Evolutionary conservation across 768 basidiomycete genomes (phyloP), one percentile per base, ranked within the genome.

Genomic region (Lentinus tigrinus): DNA sequence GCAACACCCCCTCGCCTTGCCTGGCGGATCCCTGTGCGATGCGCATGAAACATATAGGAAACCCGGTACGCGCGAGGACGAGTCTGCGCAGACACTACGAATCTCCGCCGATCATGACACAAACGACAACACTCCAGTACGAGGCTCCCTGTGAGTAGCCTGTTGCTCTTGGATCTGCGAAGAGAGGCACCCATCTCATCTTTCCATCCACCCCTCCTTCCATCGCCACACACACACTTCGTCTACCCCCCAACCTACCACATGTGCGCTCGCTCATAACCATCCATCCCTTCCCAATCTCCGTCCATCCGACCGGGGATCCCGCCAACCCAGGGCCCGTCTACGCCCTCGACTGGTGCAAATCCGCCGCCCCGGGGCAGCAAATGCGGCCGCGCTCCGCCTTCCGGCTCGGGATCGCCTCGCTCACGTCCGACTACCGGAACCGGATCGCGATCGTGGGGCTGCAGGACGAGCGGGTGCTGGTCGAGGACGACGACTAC

Each of bases 311-410:
- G 16, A 8, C 36, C 36, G 9, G 43, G 19, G 39, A 40, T 2
- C 39, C 19, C 10, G 19, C 16, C 38, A 34, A n/a, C 54, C 9
- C 67, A 93, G 93, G 91, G 90, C 90, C 91, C 59, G 87, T 93
- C 39, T 87, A 91, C 67, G 85, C 89, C 62, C 72, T 94, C 51
- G 91, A 93, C 70, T 94, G 92, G 92, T 93, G 89, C 77, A 93
- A 92, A 72, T 82, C 89, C 13, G 76, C 90, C 39, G 83, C 84
- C 19, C 87, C 85, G 14, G 87, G 87, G 7, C 88, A 89, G 58
- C 87, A 87, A 67, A 74, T 80, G 55, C 86, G 90, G 23, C 86
- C 82, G 40, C 85, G 84, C 66, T 88, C 85, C 49, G 86, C 86
- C 60, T 95, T 92, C 74, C 89, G 94, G 57, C 80, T 94, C 48